Evolutionary conservation across 345 rosid species (phyloP), one percentile per base, ranked within the genome.

Genomic region (Carallia brachiata): DNA sequence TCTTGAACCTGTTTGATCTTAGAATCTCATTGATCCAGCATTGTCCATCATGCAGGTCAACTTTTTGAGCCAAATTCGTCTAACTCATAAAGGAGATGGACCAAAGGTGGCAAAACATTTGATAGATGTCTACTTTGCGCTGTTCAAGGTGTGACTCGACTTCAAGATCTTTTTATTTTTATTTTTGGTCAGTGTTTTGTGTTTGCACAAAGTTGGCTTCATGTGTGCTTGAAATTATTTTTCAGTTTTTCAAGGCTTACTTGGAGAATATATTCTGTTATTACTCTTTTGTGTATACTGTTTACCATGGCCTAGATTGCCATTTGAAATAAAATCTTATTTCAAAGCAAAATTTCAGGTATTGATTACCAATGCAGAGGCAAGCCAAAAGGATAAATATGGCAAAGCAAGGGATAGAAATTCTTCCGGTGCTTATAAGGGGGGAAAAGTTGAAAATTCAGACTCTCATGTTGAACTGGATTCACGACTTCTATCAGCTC

Each of bases 41-140:
- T 73, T 80, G 10, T 47, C 9, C 12, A n/a, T 5, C 70, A n/a
- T 79, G 70, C 87, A 95, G 94, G 90, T 95, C 61, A 95, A 95
- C 78, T 95, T 92, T 81, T 83, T 95, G 77, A 89, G 97, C 78
- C 98, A 92, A 75, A 83, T 88, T 77, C 88, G 87, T 61, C 78
- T 92, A 50, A 76, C 85, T 79, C 86, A 86, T 64, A 90, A 82
- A 84, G 99, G 97, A 75, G 94, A 92, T 61, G 98, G 93, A 70
- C 96, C 92, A 4, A 87, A 86, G 79, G 90, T 83, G 77, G 99
- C 97, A 72, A 95, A 89, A 78, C 93, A 85, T 52, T 81, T 95
- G 74, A 82, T 92, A 73, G 96, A 95, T 86, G 91, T 92, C 5
- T 95, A 95, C 75, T 95, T 95, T 81, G 99, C 97, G 17, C 75